phyloP scores from a whole-genome alignment of 2,329 filamentous ascomycete species.

The Hypoxylon sp. region DNA sequence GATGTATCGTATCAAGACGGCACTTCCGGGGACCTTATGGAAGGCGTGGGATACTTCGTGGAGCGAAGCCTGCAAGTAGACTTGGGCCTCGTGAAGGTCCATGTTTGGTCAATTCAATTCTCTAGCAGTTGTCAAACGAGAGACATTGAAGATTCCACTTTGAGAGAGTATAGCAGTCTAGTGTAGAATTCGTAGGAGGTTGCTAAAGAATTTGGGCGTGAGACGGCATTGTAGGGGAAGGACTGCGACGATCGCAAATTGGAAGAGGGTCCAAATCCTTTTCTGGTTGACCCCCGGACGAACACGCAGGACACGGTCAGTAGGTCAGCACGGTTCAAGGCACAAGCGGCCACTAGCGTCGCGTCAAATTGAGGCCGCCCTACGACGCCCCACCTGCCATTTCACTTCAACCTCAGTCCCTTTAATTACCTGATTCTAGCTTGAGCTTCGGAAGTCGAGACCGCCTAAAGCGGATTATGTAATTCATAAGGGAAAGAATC shows the following conservation, averaged over 20 bases:
- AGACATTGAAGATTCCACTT: constrained; percentile 28
- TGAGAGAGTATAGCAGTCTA: constrained; percentile 8
- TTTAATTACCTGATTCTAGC: neutral
- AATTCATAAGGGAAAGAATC: too few relatives aligned
- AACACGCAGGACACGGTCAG: constrained; percentile 2
- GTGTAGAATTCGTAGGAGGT: constrained; percentile 14
- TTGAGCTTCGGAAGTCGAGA: too few relatives aligned
- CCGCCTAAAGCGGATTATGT: too few relatives aligned
- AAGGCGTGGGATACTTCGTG: constrained; percentile 75
- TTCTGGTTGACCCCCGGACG: neutral
- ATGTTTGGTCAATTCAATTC: constrained; percentile 57
- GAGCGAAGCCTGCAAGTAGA: constrained; percentile 66
- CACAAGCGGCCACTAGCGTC: constrained; percentile 19
- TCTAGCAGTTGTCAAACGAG: constrained; percentile 12
- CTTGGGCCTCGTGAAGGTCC: constrained; percentile 75
- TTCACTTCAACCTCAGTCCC: neutral
- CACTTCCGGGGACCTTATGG: constrained; percentile 92
- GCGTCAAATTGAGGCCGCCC: constrained; percentile 22
- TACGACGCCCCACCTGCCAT: constrained; percentile 6
- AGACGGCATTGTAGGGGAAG: constrained; percentile 28
- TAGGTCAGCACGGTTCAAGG: constrained; percentile 8
- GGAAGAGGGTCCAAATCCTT: constrained; percentile 29
- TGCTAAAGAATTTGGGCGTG: constrained; percentile 28
- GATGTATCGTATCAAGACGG: constrained; percentile 94
- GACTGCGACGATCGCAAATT: constrained; percentile 28